Evolutionary conservation across 352 stramenopile genomes (phyloP), one percentile per base, ranked within the genome.

Genomic region (Phytophthora aleatoria): DNA sequence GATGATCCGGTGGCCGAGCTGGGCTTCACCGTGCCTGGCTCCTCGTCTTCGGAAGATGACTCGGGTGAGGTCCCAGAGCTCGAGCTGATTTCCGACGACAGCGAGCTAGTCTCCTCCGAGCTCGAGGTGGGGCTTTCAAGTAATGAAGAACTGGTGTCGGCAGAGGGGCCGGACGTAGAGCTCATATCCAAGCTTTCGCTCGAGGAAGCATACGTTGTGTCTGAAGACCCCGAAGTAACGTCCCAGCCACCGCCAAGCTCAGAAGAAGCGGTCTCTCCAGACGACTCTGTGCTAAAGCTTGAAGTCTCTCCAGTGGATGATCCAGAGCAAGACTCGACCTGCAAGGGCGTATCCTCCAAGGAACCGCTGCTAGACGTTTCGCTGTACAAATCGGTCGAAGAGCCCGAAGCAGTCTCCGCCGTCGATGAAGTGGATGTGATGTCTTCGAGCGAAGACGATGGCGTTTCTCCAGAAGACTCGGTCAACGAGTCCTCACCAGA

Each of bases 1-100:
- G 59, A 63, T 2, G 67, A 79, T 12, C 71, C 71, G 10, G 28
- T 67, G 8, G 63, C 71, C 20, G 64, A 72, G 57, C 71, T 79
- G 1, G 71, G 63, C 45, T 69, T 76, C 24, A 79, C 71, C n/a
- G 63, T 71, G 13, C 66, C 65, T 2, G 72, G 50, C 15, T 64
- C 47, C 43, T 33, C 20, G 11, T 69, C 55, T 28, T 57, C 45
- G 38, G 45, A 5, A 12, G n/a, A 11, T 26, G 43, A 50, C 8
- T 50, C 43, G 3, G 13, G 15, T 27, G 39, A 44, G 10, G 49
- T 2, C 5, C 33, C 49, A 24, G 59, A 57, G 48, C 24, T 43
- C 35, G 10, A 41, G 35, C 9, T 15, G 3, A 8, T 33, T 9
- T 38, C 33, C 9, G 20, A 20, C 20, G 20, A 20, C 20, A 20